A percentile compares a stretch with the other conserved stretches of the same genome.
These are phyloP conservation scores for Colletotrichum sp. DNA, from an alignment of 2,329 filamentous ascomycete genomes.

Conservation along the genomic window DNA sequence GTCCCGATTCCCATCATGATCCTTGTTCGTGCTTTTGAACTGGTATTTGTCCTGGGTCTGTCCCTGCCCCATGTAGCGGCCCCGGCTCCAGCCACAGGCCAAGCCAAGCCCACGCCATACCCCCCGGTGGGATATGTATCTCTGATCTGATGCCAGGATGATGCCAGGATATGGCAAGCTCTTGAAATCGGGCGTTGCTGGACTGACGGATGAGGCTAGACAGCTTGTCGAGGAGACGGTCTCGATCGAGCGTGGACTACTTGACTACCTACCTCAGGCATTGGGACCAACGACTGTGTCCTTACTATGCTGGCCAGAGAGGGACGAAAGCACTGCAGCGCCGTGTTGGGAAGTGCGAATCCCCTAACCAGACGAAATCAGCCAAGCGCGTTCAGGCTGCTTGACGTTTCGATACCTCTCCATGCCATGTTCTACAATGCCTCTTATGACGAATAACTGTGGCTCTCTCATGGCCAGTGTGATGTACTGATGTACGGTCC, in stretches of 20 bases:
- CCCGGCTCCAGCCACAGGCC: conserved; percentile 9
- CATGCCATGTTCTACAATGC: background rate
- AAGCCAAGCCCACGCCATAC: conserved; percentile 16
- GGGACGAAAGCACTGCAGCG: background rate
- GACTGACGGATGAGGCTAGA: conserved; percentile 13
- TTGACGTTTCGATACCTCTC: background rate
- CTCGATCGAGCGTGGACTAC: background rate
- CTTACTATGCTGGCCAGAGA: background rate
- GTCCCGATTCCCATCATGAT: background rate
- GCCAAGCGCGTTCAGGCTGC: background rate
- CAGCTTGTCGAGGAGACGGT: background rate
- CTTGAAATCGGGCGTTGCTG: conserved; percentile 14
- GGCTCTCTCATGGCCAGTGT: background rate
- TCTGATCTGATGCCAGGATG: conserved; percentile 22
- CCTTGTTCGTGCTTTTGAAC: background rate
- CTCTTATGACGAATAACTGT: background rate
- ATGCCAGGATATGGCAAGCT: conserved; percentile 11
- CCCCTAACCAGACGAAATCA: background rate
- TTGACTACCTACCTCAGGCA: background rate
- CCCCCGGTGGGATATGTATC: conserved; percentile 4
- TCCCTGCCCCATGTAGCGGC: conserved; percentile 3
- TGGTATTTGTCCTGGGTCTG: background rate
- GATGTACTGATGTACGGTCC: background rate
- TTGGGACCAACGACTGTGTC: background rate
- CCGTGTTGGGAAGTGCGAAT: background rate